Conservation (phyloP, 148 eudicot genomes). For the Bassia scoparia region DNA sequence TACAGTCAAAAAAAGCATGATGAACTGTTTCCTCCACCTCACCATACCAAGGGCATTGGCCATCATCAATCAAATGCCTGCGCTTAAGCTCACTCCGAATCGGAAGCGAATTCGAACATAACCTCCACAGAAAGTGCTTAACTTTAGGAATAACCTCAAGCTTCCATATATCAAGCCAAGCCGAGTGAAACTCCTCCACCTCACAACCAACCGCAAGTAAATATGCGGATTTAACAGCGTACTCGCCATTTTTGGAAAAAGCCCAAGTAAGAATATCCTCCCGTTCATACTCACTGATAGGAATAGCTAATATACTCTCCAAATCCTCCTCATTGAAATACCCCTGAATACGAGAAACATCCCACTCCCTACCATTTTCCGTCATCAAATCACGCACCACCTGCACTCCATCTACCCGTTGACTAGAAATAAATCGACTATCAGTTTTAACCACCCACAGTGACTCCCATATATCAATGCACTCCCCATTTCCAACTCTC, state of each 20-base stretch:
- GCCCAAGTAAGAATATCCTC: neutral
- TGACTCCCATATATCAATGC: neutral
- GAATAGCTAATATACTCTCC: neutral
- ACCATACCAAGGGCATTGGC: too few species aligned
- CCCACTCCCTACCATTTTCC: neutral
- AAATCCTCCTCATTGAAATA: neutral
- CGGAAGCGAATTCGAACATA: too few species aligned
- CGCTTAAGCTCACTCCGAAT: too few species aligned
- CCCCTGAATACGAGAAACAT: neutral
- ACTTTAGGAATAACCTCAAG: too few species aligned
- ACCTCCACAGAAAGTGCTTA: too few species aligned
- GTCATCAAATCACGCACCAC: neutral
- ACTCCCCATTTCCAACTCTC: neutral
- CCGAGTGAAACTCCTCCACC: too few species aligned
- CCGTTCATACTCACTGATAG: neutral
- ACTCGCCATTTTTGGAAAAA: neutral
- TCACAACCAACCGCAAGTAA: too few species aligned
- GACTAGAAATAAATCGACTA: neutral
- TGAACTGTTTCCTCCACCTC: too few species aligned
- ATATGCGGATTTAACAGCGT: neutral
- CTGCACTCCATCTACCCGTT: neutral
- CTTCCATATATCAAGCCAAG: too few species aligned
- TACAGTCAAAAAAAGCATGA: too few species aligned
- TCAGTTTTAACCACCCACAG: neutral
- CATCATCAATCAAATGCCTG: too few species aligned